Base-by-base conservation (phyloP, 2,329 filamentous ascomycete species). In the Stemphylium lycopersici region DNA sequence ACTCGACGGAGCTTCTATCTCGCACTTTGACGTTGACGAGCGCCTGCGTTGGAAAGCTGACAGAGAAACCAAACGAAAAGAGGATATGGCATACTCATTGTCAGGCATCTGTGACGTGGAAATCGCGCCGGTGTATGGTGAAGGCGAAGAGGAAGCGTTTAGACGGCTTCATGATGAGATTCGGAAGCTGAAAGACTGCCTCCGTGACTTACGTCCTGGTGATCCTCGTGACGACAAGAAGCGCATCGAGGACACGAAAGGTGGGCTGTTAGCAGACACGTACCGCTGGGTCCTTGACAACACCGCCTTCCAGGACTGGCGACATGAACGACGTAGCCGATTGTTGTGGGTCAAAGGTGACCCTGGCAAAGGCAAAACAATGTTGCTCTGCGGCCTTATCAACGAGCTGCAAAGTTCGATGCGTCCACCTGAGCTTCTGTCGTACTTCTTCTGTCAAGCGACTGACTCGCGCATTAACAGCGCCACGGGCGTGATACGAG, bases 381-480 rank as follows among this genome's bases (percentile, higher is more conserved):
- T 45, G 33, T 31, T 45, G n/a, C 13, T 45, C 13, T 45, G 33
- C 16, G 33, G 42, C 31, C 26, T 45, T 12, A 45, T 45, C 20
- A 10, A 45, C 13, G 31, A 45, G n/a, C n/a, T n/a, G n/a, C n/a
- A n/a, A n/a, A n/a, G n/a, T n/a, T n/a, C n/a, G n/a, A n/a, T n/a
- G n/a, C n/a, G n/a, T n/a, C n/a, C n/a, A n/a, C n/a, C n/a, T n/a
- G n/a, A n/a, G n/a, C n/a, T n/a, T n/a, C n/a, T n/a, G n/a, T n/a
- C n/a, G n/a, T n/a, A n/a, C 54, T 80, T 80, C 64, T 78, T 82
- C 63, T 41, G 22, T 11, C 39, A 41, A 15, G 39, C 39, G 22
- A 41, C 22, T 5, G 39, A 41, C 24, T 16, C 81, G 76, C 59
- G 71, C 82, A 58, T 79, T 10, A 80, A 78, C 51, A 77, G 59